Evolutionary conservation across 345 rosid species (phyloP).

Genomic region (Gossypium sturtianum): DNA sequence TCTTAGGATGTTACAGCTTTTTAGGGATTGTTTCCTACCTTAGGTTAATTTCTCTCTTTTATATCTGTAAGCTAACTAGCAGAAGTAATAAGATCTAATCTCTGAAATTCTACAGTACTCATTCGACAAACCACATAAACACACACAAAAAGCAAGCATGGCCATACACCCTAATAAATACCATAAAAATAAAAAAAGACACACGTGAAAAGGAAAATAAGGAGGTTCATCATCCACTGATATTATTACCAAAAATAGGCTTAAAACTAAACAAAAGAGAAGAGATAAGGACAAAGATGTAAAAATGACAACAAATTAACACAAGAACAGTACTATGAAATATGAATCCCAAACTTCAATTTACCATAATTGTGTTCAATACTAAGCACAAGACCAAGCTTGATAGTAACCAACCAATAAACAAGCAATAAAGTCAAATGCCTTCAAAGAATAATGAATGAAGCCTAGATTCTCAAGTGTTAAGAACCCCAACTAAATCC

Average conservation of each 20-base stretch:
- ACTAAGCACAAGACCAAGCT: not conserved
- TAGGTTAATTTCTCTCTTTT: no score
- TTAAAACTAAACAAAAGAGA: not conserved
- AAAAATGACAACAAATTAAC: not conserved
- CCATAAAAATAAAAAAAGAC: not conserved
- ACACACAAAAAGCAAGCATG: no score
- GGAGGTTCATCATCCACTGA: not conserved
- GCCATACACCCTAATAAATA: not conserved
- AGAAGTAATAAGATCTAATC: no score
- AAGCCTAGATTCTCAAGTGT: not conserved
- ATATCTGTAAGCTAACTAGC: no score
- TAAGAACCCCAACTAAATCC: not conserved
- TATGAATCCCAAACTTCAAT: not conserved
- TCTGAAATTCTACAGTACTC: no score
- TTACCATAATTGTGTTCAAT: not conserved
- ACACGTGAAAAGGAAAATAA: not conserved
- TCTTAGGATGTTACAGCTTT: no score
- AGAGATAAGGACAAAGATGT: not conserved
- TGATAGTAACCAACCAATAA: not conserved
- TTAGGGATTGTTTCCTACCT: no score
- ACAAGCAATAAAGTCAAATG: slow-evolving; percentile 7
- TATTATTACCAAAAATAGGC: not conserved
- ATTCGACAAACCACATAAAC: not conserved
- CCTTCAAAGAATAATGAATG: not conserved
- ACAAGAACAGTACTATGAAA: not conserved